Conservation (phyloP, 495 filamentous ascomycete species). For the Astrothelium macrocarpum region DNA sequence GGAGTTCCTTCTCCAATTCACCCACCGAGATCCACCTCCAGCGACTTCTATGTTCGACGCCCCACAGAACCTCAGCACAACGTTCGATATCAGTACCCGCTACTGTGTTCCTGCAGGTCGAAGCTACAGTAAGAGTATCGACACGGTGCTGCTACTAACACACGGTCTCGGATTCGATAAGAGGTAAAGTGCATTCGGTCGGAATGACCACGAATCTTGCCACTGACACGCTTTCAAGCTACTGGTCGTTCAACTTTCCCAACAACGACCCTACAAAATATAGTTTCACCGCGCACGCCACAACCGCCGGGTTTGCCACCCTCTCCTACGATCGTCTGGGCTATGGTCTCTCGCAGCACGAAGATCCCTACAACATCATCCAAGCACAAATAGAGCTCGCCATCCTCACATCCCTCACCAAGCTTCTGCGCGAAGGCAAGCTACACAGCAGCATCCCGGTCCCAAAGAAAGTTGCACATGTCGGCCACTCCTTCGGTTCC, state of each 20-base stretch:
- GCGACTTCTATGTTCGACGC: conserved; percentile 8
- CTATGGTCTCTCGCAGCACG: conserved; percentile 11
- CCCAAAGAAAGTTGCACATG: conserved; percentile 17
- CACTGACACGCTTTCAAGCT: not conserved
- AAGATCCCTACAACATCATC: conserved; percentile 15
- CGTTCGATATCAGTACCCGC: conserved; percentile 9
- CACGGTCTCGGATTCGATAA: conserved; percentile 14
- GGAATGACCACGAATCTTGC: not conserved
- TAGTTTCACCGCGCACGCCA: conserved; percentile 14
- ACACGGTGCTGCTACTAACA: conserved; percentile 11
- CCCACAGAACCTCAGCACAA: conserved; percentile 7
- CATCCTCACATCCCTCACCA: conserved; percentile 14
- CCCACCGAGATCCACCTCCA: not conserved
- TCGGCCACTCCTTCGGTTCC: conserved; percentile 18
- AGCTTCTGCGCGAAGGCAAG: conserved; percentile 14
- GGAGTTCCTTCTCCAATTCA: conserved; percentile 8
- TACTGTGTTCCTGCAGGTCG: conserved; percentile 8
- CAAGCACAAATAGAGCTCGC: conserved; percentile 16
- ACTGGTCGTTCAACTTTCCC: conserved; percentile 9
- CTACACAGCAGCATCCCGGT: conserved; percentile 6
- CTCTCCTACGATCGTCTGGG: conserved; percentile 22
- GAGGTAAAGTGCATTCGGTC: not conserved
- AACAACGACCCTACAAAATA: conserved; percentile 5
- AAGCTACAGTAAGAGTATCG: not conserved
- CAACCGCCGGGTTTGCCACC: conserved; percentile 17